A percentile compares a stretch with the other conserved stretches of the same genome.
Evolutionary conservation across 2,329 filamentous ascomycete species (phyloP).

Genomic region (Trichophyton verrucosum): DNA sequence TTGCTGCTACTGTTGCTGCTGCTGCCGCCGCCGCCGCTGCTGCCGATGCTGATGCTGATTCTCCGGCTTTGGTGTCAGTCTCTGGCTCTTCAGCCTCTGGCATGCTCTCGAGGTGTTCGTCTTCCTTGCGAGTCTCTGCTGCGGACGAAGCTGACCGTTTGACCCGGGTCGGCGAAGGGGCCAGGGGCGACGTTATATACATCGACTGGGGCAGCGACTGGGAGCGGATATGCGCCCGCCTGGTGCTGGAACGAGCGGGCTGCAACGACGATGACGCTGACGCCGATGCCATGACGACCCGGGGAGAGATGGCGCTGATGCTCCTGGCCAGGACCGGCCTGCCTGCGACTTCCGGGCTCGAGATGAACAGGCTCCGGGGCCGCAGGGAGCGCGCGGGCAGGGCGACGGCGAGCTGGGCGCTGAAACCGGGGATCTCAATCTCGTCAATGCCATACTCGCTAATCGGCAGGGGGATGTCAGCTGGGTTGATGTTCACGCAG

Average conservation of each 20-base stretch:
- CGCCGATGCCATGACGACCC: conserved; percentile 8
- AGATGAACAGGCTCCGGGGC: conserved; percentile 31
- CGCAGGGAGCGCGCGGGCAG: conserved; percentile 19
- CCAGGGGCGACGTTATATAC: neutral
- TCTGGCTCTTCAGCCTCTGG: conserved; percentile 24
- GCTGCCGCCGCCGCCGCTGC: neutral
- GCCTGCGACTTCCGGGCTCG: conserved; percentile 16
- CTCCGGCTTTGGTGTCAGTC: neutral
- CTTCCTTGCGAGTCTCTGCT: neutral
- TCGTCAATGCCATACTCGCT: conserved; percentile 59
- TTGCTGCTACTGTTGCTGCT: no score
- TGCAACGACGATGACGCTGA: conserved; percentile 6
- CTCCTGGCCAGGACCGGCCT: neutral
- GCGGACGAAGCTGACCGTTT: neutral
- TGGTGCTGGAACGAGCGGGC: conserved; percentile 17
- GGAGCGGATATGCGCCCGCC: conserved; percentile 8
- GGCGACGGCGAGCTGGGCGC: conserved; percentile 19
- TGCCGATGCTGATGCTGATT: neutral
- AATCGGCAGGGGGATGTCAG: conserved; percentile 56
- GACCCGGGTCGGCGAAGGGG: neutral
- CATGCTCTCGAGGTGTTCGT: conserved; percentile 25
- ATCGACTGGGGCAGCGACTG: conserved; percentile 8
- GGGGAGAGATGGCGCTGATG: conserved; percentile 16
- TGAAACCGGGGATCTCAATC: conserved; percentile 65
- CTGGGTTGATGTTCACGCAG: conserved; percentile 33